A percentile compares a stretch with the other conserved stretches of the same genome.
Evolutionary conservation across 257 asterid species (phyloP).

Genomic region (Nicotiana noctiflora): DNA sequence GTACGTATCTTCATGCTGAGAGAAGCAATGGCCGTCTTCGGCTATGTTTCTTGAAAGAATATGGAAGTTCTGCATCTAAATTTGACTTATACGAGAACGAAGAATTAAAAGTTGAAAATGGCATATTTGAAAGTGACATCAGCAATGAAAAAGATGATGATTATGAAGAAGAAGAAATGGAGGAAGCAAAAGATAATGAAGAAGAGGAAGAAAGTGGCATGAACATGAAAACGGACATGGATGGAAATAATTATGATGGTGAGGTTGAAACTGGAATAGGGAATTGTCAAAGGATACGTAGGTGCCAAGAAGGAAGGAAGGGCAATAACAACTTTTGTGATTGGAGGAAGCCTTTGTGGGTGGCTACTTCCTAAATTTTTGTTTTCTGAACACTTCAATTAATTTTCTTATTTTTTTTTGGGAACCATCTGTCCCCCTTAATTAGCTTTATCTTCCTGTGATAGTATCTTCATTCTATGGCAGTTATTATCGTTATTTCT

Average conservation of each 20-base stretch:
- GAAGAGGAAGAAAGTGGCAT: conserved; percentile 18
- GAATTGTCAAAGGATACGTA: conserved; percentile 12
- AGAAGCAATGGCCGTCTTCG: conserved; percentile 69
- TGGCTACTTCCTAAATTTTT: conserved; percentile 4
- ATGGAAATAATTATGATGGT: conserved; percentile 17
- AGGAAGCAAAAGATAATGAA: conserved; percentile 10
- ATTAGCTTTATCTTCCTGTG: too few relatives aligned
- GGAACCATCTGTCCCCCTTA: not conserved
- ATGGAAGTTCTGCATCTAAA: not conserved
- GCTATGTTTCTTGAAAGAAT: conserved; percentile 26
- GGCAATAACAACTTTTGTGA: conserved; percentile 1
- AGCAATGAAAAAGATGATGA: conserved; percentile 17
- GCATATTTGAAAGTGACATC: conserved; percentile 12
- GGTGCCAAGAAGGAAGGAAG: conserved; percentile 1
- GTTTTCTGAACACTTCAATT: not conserved
- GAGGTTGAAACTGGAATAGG: conserved; percentile 46
- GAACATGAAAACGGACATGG: conserved; percentile 16
- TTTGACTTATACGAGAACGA: not conserved
- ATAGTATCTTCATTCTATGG: not conserved
- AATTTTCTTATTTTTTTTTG: not conserved
- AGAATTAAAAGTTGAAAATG: not conserved
- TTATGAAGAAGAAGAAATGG: conserved; percentile 16
- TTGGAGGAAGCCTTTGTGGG: conserved; percentile 10
- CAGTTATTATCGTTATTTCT: not conserved
- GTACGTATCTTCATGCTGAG: conserved; percentile 53